These are phyloP conservation scores for Capronia epimyces DNA, from an alignment of 2,329 filamentous ascomycete species.

Conservation along the genomic window DNA sequence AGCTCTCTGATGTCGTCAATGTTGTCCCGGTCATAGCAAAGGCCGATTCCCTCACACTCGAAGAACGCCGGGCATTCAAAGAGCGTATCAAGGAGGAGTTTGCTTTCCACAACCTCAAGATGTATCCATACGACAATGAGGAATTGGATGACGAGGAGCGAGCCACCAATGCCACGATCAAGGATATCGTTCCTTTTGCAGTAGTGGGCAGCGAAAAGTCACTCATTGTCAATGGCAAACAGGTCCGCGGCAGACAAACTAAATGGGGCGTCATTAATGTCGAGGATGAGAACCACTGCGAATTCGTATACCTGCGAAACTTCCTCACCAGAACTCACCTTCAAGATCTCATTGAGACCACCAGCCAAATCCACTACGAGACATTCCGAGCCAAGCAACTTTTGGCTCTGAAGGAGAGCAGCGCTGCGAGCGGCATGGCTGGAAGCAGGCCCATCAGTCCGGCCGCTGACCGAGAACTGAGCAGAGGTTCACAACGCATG, in stretches of 20 bases:
- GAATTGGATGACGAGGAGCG: conserved; percentile 97
- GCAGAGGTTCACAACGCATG: conserved; percentile 93
- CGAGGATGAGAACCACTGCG: conserved; percentile 98
- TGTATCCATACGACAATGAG: conserved; percentile 99
- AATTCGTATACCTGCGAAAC: conserved; percentile 97
- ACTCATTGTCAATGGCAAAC: conserved; percentile 94
- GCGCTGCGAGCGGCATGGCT: conserved; percentile 65
- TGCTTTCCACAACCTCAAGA: conserved; percentile 98
- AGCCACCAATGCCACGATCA: conserved; percentile 88
- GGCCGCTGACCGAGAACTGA: conserved; percentile 87
- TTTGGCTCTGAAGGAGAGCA: conserved; percentile 95
- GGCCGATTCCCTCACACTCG: conserved; percentile 89
- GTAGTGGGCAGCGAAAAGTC: conserved; percentile 97
- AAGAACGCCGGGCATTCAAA: conserved; percentile 96
- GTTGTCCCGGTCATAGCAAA: conserved; percentile 99
- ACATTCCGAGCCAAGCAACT: conserved; percentile 99
- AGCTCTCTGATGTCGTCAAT: conserved; percentile 98
- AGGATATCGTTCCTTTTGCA: conserved; percentile 94
- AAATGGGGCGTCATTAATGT: conserved; percentile 99
- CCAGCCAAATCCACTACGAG: conserved; percentile 99
- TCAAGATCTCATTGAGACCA: conserved; percentile 98
- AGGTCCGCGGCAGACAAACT: conserved; percentile 96
- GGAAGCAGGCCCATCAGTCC: conserved; percentile 92
- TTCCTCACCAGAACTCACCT: conserved; percentile 98
- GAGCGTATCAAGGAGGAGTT: conserved; percentile 99